phyloP scores from a whole-genome alignment of 164 flowering plant species.

The Liquidambar formosana region DNA sequence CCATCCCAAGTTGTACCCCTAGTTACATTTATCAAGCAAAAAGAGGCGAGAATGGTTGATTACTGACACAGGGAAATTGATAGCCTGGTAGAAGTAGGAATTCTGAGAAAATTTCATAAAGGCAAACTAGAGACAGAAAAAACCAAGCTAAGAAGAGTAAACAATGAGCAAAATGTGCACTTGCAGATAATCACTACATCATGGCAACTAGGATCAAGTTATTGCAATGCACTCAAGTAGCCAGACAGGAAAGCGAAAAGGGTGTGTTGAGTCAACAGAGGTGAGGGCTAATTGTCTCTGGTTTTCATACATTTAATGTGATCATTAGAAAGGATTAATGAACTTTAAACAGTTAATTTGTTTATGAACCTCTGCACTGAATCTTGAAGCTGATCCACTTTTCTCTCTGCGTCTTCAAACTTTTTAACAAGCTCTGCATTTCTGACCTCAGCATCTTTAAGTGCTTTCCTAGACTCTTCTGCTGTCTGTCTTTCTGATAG shows the following conservation, averaged over 20 bases:
- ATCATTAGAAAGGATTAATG: slow-evolving; percentile 1
- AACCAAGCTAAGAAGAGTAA: no score
- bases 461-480: slow-evolving; percentile 59
- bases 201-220: no score
- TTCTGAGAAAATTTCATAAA: no score
- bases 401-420: slow-evolving; percentile 70
- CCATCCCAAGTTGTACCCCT: no score
- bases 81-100: no score
- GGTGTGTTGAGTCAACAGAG: not conserved
- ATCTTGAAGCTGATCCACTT: slow-evolving; percentile 78
- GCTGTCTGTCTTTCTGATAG: slow-evolving; percentile 53
- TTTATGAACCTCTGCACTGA: slow-evolving; percentile 78
- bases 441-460: slow-evolving; percentile 51
- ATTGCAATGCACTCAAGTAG: not conserved
- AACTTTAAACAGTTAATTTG: not conserved
- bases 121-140: no score
- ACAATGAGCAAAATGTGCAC: no score
- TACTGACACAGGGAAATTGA: no score
- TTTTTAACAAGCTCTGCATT: slow-evolving; percentile 57
- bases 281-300: not conserved
- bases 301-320: not conserved
- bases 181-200: no score
- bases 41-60: no score
- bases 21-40: no score
- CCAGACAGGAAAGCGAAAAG: not conserved